Evolutionary conservation across 176 grass and related monocot genomes (phyloP), one percentile per base, ranked within the genome.

Genomic region (Carex kokanica): DNA sequence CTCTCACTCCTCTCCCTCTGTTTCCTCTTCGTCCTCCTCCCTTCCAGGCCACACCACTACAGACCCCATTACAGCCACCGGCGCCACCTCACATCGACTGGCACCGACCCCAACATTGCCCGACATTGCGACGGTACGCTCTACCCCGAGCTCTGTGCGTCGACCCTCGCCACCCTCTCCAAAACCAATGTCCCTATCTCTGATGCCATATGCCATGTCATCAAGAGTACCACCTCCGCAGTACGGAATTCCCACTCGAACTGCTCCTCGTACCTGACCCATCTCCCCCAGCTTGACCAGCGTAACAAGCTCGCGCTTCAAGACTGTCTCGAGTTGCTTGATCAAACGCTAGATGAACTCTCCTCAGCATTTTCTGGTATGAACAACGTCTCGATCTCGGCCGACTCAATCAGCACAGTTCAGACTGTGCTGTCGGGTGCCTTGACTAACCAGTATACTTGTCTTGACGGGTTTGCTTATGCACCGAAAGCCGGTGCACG

Each of bases 371-470:
- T 65, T 6, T 86, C 60, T 1, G 90, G 69, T 67, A 89, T 94
- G 43, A 63, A 58, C 5, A 91, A 92, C 5, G 5, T 6, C 88
- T 54, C 21, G 36, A 69, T n/a, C 13, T 74, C 43, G 0, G 74
- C 51, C 23, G 66, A 75, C 62, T 88, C 90, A 2, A 20, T 93
- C 5, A 72, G 69, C 11, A 88, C 85, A 34, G 89, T 91, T 24
- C 86, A 93, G 87, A 94, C 92, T 36, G 92, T 91, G 84, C 90
- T 98, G 11, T 94, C 92, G 5, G 95, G 88, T 2, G 95, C 95
- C 2, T 79, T 94, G 71, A 98, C 95, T 0, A 98, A 98, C 87
- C 95, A 94, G 89, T 94, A 93, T 81, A 98, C 95, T 16, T 98
- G 95, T 83, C 90, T 98, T 17, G 90, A 94, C 2, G 95, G 92